A percentile compares a stretch with the other conserved stretches of the same genome.
Conservation (phyloP, 495 filamentous ascomycete species). For the Delitschia confertaspora region DNA sequence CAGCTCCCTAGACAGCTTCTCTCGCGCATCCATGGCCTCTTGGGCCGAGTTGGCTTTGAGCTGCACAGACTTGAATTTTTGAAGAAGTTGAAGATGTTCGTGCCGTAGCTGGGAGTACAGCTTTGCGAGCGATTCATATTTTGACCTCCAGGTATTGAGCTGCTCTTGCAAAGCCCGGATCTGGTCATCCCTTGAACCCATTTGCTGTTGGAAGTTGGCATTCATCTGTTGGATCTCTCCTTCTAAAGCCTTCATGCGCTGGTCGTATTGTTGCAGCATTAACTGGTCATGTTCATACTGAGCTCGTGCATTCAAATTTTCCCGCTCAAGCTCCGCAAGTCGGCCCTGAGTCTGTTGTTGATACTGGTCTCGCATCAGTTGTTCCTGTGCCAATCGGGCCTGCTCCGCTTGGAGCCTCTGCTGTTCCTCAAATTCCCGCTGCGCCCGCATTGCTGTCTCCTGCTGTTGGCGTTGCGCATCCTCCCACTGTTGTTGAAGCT, state of each 20-base stretch:
- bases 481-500: slow-evolving; percentile 73
- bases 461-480: slow-evolving; percentile 71
- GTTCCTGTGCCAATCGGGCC: slow-evolving; percentile 81
- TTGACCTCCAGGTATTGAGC: slow-evolving; percentile 91
- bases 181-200: slow-evolving; percentile 83
- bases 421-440: slow-evolving; percentile 90
- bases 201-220: slow-evolving; percentile 74
- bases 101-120: slow-evolving; percentile 91
- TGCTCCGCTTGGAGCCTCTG: slow-evolving; percentile 82
- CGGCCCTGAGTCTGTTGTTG: slow-evolving; percentile 87
- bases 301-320: slow-evolving; percentile 86
- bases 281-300: slow-evolving; percentile 96
- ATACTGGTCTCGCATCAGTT: slow-evolving; percentile 76
- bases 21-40: slow-evolving; percentile 88
- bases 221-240: slow-evolving; percentile 75
- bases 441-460: slow-evolving; percentile 67
- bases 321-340: slow-evolving; percentile 85
- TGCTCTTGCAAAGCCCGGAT: slow-evolving; percentile 88
- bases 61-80: slow-evolving; percentile 92
- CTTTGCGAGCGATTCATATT: slow-evolving; percentile 94
- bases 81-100: slow-evolving; percentile 87
- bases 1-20: slow-evolving; percentile 92
- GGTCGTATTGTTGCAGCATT: slow-evolving; percentile 94
- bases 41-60: slow-evolving; percentile 93
- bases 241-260: slow-evolving; percentile 85